These are phyloP conservation scores for Omphalea diandra DNA, from an alignment of 441 rosid genomes.

Conservation along the genomic window DNA sequence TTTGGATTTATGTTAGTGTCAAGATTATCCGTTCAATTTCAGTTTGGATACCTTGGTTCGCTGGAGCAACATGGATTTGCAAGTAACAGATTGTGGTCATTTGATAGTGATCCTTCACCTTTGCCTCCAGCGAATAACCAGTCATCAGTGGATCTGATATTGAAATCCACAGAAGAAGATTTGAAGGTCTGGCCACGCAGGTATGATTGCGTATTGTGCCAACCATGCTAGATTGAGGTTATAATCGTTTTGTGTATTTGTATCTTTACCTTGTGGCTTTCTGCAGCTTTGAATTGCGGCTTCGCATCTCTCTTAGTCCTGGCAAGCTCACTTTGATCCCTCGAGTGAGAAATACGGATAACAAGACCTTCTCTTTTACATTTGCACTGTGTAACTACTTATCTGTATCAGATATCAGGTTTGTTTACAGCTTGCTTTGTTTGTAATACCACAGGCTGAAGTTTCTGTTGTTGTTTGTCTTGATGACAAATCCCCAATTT, in stretches of 20 bases:
- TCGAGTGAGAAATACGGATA: slow-evolving; percentile 90
- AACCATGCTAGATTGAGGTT: slow-evolving; percentile 2
- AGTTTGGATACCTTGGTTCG: slow-evolving; percentile 74
- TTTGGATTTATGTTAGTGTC: no score
- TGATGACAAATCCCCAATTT: not conserved
- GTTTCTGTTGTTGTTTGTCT: slow-evolving; percentile 7
- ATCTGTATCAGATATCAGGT: slow-evolving; percentile 93
- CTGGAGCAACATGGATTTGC: slow-evolving; percentile 91
- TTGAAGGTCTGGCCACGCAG: slow-evolving; percentile 81
- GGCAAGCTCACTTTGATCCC: slow-evolving; percentile 85
- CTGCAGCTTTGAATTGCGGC: slow-evolving; percentile 79
- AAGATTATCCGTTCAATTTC: slow-evolving; percentile 28
- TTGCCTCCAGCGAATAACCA: slow-evolving; percentile 47
- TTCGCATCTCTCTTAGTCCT: slow-evolving; percentile 69
- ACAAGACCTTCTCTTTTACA: slow-evolving; percentile 81
- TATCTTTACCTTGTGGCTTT: slow-evolving; percentile 21
- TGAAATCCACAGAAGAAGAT: slow-evolving; percentile 84
- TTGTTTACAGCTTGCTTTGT: slow-evolving; percentile 25
- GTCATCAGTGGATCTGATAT: slow-evolving; percentile 64
- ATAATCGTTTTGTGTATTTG: not conserved
- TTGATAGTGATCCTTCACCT: slow-evolving; percentile 72
- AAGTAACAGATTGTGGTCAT: slow-evolving; percentile 83
- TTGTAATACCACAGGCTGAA: slow-evolving; percentile 11
- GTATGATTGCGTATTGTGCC: slow-evolving; percentile 36
- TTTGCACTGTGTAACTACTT: slow-evolving; percentile 90